Conservation (phyloP, 768 basidiomycete species). For the Serpula lacrymans region DNA sequence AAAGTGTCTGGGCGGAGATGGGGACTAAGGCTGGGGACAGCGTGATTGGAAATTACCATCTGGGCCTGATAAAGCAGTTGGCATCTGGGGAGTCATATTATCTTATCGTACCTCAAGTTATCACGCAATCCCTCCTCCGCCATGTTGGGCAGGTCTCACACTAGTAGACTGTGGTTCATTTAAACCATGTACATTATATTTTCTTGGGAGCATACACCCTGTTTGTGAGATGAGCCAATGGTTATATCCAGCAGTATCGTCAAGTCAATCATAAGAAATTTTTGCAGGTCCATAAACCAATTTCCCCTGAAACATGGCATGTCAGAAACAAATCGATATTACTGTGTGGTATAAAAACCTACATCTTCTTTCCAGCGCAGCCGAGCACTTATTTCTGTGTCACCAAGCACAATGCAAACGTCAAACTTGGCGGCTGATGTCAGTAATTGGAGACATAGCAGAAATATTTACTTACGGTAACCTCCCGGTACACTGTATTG, state of each 20-base stretch:
- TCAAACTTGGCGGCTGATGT: no score
- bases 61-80: slow-evolving; percentile 7
- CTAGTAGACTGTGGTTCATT: no score
- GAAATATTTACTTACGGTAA: slow-evolving; percentile 1
- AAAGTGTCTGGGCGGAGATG: slow-evolving; percentile 15
- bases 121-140: slow-evolving; percentile 13
- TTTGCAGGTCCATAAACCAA: slow-evolving; percentile 14
- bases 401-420: slow-evolving; percentile 14
- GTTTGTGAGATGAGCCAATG: no score
- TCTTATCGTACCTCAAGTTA: slow-evolving; percentile 11
- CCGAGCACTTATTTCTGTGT: slow-evolving; percentile 16
- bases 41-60: slow-evolving; percentile 10
- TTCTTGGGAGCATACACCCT: no score
- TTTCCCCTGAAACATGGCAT: slow-evolving; percentile 5
- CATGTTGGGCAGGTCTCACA: no score
- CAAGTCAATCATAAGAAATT: slow-evolving; percentile 12
- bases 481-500: background rate
- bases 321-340: background rate
- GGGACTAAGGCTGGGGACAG: slow-evolving; percentile 7
- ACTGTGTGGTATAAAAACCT: slow-evolving; percentile 1
- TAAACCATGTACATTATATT: no score
- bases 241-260: no score
- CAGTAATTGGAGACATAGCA: no score
- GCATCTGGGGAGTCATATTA: slow-evolving; percentile 1
- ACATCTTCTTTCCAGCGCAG: slow-evolving; percentile 16